Percentiles rank a stretch among this genome's conserved stretches.
phyloP scores from a whole-genome alignment of 75 land plant species.

The Pinus taeda region DNA sequence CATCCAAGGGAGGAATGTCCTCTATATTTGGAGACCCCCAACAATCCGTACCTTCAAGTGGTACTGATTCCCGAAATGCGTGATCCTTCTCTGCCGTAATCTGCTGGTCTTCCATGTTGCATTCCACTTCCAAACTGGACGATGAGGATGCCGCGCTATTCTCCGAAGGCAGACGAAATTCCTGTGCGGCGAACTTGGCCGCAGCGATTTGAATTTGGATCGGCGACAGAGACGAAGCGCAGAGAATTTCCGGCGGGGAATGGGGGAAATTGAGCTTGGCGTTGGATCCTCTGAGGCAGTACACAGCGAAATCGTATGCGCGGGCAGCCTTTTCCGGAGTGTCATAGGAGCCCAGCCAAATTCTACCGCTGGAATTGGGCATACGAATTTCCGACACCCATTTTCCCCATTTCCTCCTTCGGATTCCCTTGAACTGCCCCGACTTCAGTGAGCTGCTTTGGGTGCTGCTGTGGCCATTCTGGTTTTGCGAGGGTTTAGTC shows the following conservation, averaged over 20 bases:
- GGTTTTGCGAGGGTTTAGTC: too few relatives aligned
- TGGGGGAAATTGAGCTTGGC: not conserved
- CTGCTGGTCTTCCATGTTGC: too few relatives aligned
- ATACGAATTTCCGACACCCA: constrained; percentile 49
- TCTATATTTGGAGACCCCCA: too few relatives aligned
- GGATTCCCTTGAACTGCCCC: constrained; percentile 14
- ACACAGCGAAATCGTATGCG: constrained; percentile 41
- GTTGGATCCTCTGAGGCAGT: constrained; percentile 19
- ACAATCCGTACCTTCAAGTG: too few relatives aligned
- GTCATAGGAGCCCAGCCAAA: constrained; percentile 46
- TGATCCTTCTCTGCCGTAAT: too few relatives aligned
- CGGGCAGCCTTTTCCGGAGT: constrained; percentile 45
- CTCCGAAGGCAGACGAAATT: too few relatives aligned
- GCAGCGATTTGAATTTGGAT: not conserved
- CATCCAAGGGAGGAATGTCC: too few relatives aligned
- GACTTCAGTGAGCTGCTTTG: too few relatives aligned
- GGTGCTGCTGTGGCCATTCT: too few relatives aligned
- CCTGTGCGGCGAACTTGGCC: not conserved
- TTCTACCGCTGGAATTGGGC: constrained; percentile 35
- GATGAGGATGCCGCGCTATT: too few relatives aligned
- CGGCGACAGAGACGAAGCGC: not conserved
- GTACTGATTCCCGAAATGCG: too few relatives aligned
- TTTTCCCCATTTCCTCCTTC: constrained; percentile 38
- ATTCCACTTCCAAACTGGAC: too few relatives aligned
- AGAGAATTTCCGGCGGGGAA: not conserved